Conservation (phyloP, 192 early-diverging fungal species). For the Phlyctochytrium bullatum region DNA sequence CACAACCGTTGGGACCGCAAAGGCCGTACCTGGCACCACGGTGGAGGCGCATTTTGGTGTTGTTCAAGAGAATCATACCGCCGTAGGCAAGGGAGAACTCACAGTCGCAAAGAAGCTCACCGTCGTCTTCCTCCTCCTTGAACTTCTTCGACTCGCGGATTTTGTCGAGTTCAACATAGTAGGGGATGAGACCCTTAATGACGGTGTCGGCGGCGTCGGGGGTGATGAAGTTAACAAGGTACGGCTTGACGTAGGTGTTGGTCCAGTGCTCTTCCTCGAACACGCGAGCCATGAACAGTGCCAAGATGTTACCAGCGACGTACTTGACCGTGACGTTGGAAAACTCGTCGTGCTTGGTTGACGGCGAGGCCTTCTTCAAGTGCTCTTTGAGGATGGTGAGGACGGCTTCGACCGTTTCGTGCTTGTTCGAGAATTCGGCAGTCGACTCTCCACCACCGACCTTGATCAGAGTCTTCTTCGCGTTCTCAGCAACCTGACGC, state of each 20-base stretch:
- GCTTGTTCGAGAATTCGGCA: conserved; percentile 39
- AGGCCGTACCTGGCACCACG: conserved; percentile 83
- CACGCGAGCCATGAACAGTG: conserved; percentile 60
- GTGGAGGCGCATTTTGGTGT: conserved; percentile 58
- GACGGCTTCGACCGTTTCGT: conserved; percentile 36
- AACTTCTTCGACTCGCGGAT: conserved; percentile 23
- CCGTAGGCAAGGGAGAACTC: conserved; percentile 83
- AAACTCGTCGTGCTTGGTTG: conserved; percentile 37
- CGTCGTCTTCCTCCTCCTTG: conserved; percentile 38
- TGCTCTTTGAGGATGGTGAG: conserved; percentile 37
- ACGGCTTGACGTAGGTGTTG: conserved; percentile 51
- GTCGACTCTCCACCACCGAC: conserved; percentile 58
- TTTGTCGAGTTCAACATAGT: conserved; percentile 42
- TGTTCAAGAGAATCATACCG: conserved; percentile 77
- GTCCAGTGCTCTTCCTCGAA: conserved; percentile 70
- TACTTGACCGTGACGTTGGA: conserved; percentile 52
- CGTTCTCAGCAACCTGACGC: conserved; percentile 66
- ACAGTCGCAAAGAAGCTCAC: conserved; percentile 67
- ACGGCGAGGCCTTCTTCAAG: conserved; percentile 36
- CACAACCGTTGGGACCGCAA: conserved; percentile 78
- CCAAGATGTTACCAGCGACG: conserved; percentile 55
- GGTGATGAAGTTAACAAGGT: conserved; percentile 53
- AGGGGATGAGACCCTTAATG: conserved; percentile 42
- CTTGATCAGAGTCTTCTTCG: conserved; percentile 64
- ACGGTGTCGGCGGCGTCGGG: conserved; percentile 39